A percentile compares a stretch with the other conserved stretches of the same genome.
Conservation (phyloP, 1,284 basidiomycete genomes). For the Puccinia sorghi region DNA sequence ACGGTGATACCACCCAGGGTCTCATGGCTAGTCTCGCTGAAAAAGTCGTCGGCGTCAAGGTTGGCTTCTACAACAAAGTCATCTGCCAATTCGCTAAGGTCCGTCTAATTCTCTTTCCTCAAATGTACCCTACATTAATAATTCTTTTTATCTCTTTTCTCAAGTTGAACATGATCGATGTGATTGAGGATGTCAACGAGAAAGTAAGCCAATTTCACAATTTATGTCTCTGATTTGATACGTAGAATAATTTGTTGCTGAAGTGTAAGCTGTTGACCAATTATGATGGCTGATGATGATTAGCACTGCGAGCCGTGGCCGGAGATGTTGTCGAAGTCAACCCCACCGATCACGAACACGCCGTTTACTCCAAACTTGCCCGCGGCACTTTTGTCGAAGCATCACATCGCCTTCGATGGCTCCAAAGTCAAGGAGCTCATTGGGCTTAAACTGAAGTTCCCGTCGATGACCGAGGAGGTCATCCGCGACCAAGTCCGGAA, state of each 20-base stretch:
- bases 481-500: constrained; percentile 49
- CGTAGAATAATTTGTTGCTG: background rate
- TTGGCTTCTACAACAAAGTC: constrained; percentile 49
- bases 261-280: constrained; percentile 43
- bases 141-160: background rate
- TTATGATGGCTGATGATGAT: constrained; percentile 20
- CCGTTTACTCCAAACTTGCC: constrained; percentile 81
- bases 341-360: constrained; percentile 73
- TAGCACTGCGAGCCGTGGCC: constrained; percentile 78
- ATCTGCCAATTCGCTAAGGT: constrained; percentile 69
- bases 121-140: background rate
- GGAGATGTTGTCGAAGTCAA: constrained; percentile 72
- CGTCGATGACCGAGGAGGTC: constrained; percentile 51
- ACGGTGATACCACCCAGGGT: constrained; percentile 73
- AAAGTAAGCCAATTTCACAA: constrained; percentile 6
- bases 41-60: constrained; percentile 73
- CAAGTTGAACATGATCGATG: constrained; percentile 43
- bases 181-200: constrained; percentile 49
- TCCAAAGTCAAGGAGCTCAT: constrained; percentile 67
- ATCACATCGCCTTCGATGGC: constrained; percentile 67
- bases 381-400: constrained; percentile 57
- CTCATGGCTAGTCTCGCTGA: constrained; percentile 73
- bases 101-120: constrained; percentile 4
- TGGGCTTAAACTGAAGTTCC: constrained; percentile 51
- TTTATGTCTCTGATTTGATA: background rate